phyloP scores from a whole-genome alignment of 768 basidiomycete genomes.

The Calvatia gigantea region DNA sequence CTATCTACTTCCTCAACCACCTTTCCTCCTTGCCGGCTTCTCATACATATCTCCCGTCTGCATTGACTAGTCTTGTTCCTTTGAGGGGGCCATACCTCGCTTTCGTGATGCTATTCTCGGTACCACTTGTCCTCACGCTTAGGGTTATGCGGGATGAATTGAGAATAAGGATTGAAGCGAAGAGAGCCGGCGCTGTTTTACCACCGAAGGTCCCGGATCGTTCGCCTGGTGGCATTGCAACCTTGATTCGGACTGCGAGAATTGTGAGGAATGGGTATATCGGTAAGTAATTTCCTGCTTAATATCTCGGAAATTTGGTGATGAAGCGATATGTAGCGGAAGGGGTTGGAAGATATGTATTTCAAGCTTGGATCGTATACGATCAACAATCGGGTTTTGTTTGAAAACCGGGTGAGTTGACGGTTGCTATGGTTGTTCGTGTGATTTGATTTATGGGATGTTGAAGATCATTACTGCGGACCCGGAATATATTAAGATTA shows the following conservation, averaged over 20 bases:
- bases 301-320: neutral
- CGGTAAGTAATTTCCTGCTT: conserved; percentile 18
- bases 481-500: conserved; percentile 23
- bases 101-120: conserved; percentile 14
- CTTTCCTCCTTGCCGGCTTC: neutral
- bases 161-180: conserved; percentile 16
- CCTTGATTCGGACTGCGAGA: conserved; percentile 12
- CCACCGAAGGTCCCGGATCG: conserved; percentile 17
- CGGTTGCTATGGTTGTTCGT: neutral
- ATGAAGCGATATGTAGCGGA: conserved; percentile 17
- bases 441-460: neutral
- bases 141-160: conserved; percentile 15
- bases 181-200: conserved; percentile 18
- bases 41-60: neutral
- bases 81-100: neutral
- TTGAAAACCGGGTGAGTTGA: conserved; percentile 24
- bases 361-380: conserved; percentile 18
- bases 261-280: conserved; percentile 28
- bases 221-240: conserved; percentile 17
- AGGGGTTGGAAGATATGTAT: conserved; percentile 19
- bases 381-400: conserved; percentile 21
- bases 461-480: neutral
- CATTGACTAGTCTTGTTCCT: neutral
- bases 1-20: conserved; percentile 15
- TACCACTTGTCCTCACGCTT: conserved; percentile 17